Percentiles rank a stretch among this genome's conserved stretches.
These are phyloP conservation scores for Russula virescens DNA, from an alignment of 768 basidiomycete species.

Conservation along the genomic window DNA sequence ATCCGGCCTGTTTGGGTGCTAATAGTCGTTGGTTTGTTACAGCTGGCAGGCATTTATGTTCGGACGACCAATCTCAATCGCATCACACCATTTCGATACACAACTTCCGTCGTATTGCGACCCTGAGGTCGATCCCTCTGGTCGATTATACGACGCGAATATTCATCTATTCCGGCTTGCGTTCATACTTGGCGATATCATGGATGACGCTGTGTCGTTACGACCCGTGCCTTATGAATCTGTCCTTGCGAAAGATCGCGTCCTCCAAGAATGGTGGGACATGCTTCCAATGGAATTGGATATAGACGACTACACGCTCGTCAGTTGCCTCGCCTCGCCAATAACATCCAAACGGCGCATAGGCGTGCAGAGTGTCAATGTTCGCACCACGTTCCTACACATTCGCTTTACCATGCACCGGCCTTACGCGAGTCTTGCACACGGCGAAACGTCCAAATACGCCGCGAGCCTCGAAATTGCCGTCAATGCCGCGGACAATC, in stretches of 20 bases:
- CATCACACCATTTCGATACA: conserved; percentile 75
- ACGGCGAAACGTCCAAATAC: conserved; percentile 8
- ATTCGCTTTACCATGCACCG: conserved; percentile 75
- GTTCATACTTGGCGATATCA: conserved; percentile 69
- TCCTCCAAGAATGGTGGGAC: conserved; percentile 66
- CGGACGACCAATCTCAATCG: conserved; percentile 64
- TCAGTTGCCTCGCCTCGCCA: conserved; percentile 56
- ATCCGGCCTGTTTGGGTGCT: not conserved
- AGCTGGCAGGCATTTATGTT: conserved; percentile 82
- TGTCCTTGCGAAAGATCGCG: conserved; percentile 59
- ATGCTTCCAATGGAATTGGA: conserved; percentile 61
- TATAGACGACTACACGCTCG: conserved; percentile 64
- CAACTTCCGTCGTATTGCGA: conserved; percentile 60
- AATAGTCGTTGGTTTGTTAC: not conserved
- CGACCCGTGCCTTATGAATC: conserved; percentile 62
- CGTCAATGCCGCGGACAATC: conserved; percentile 47
- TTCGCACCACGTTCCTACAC: conserved; percentile 65
- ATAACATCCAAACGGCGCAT: conserved; percentile 47
- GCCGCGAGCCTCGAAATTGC: conserved; percentile 50
- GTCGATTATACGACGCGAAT: conserved; percentile 61
- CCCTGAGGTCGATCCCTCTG: conserved; percentile 45
- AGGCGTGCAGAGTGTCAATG: conserved; percentile 70
- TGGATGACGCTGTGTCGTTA: conserved; percentile 72
- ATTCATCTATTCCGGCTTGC: conserved; percentile 65
- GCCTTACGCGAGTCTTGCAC: conserved; percentile 51